Percentiles rank a stretch among this genome's conserved stretches.
These are phyloP conservation scores for Candida silvatica DNA, from an alignment of 805 yeast species.

Conservation along the genomic window DNA sequence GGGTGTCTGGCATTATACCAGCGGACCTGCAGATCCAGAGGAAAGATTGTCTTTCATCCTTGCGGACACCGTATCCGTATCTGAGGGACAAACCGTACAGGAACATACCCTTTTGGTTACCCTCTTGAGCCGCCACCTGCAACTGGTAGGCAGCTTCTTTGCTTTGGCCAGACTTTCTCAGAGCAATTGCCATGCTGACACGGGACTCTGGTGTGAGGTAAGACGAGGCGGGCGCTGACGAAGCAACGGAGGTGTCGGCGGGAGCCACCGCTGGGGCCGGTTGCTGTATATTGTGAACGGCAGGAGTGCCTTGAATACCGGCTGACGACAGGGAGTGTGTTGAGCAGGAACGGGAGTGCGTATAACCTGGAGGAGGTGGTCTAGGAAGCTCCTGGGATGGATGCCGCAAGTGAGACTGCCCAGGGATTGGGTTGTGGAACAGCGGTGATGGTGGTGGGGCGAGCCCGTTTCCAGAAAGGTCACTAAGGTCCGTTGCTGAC, in stretches of 20 bases:
- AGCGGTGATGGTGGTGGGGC: background rate
- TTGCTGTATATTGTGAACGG: background rate
- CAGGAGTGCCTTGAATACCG: too few species aligned
- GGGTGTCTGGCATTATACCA: conserved; percentile 20
- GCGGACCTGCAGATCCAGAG: conserved; percentile 53
- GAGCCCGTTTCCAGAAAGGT: background rate
- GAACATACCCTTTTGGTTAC: conserved; percentile 58
- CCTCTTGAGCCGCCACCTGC: conserved; percentile 54
- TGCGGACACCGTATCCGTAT: conserved; percentile 59
- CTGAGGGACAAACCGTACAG: conserved; percentile 60
- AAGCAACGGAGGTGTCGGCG: background rate
- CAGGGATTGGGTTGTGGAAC: background rate
- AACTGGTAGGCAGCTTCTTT: conserved; percentile 65
- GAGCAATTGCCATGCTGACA: conserved; percentile 35
- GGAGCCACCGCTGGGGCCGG: background rate
- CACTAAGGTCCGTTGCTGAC: background rate
- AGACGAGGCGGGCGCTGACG: too few species aligned
- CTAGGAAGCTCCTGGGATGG: too few species aligned
- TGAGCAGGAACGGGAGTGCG: too few species aligned
- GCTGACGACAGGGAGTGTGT: too few species aligned
- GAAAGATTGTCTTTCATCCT: conserved; percentile 44
- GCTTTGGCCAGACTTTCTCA: conserved; percentile 49
- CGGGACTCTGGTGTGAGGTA: conserved; percentile 22
- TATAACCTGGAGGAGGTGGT: too few species aligned
- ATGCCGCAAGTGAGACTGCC: too few species aligned